Evolutionary conservation across 345 rosid genomes (phyloP), one percentile per base, ranked within the genome.

Genomic region (Citrus australasica): DNA sequence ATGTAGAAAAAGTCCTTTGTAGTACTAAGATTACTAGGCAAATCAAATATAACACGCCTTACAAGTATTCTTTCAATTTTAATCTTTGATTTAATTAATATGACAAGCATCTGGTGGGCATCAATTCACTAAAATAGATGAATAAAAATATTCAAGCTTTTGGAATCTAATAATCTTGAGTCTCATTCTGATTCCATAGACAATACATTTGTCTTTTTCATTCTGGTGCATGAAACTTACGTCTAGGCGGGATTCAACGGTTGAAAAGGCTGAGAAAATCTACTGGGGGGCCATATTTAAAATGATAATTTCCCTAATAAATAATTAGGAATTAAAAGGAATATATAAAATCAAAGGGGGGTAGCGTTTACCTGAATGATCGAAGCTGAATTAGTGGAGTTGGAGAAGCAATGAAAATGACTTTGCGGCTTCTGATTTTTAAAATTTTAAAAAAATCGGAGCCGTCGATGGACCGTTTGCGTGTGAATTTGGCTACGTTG

Each of bases 121-220:
- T 61, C 51, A 53, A 17, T 4, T 53, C 7, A 17, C 22, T 17
- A 53, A 17, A 19, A 16, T 53, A 53, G 19, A 53, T 16, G 22
- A 19, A 53, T 48, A 70, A 35, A 28, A 51, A 27, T 16, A 69
- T 25, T 69, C 13, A 69, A 42, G 10, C 10, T 19, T 42, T 19
- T 28, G 78, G 78, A 64, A 75, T 75, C 60, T 51, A 63, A 28
- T 33, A 75, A 75, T 42, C 5, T 28, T n/a, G 68, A 25, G 28
- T 9, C 28, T 73, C 17, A 4, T 60, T 46, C 24, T 0, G 79
- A 76, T 76, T 76, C 79, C 72, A 53, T 55, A 4, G 13, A n/a
- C 55, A 14, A 48, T 14, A 53, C 55, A 4, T 76, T 76, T 76
- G 79, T 76, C 79, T 35, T 55, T 56, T 67, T 76, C 73, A 14